Conservation (phyloP, 495 filamentous ascomycete genomes). For the Tuber brumale region DNA sequence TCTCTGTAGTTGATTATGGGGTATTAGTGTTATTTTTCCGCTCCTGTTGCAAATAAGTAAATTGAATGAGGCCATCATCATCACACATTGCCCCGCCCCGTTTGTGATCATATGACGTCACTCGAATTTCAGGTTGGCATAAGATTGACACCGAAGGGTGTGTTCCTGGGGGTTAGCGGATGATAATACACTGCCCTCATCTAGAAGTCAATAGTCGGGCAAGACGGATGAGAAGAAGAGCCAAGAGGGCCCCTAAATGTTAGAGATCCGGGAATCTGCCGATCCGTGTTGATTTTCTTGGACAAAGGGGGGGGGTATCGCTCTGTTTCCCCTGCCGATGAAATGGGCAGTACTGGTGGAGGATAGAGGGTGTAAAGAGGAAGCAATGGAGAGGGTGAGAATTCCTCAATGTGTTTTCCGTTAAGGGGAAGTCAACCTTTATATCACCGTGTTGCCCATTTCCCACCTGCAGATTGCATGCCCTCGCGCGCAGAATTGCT, state of each 20-base stretch:
- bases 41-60: background rate
- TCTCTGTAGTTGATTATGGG: background rate
- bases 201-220: background rate
- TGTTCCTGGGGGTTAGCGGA: background rate
- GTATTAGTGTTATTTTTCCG: background rate
- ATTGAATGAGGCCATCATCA: background rate
- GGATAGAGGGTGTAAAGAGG: background rate
- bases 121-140: background rate
- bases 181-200: background rate
- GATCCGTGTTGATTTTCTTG: background rate
- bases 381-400: background rate
- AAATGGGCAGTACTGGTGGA: background rate
- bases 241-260: background rate
- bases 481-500: background rate
- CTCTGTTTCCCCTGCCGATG: background rate
- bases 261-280: background rate
- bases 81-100: background rate
- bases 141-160: background rate
- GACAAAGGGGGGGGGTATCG: background rate
- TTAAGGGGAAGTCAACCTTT: background rate
- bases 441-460: background rate
- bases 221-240: background rate
- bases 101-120: conserved; percentile 2
- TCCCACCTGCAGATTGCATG: background rate
- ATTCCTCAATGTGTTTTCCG: background rate